Conservation (phyloP, 208 protist species). For the Trypanosoma grayi region DNA sequence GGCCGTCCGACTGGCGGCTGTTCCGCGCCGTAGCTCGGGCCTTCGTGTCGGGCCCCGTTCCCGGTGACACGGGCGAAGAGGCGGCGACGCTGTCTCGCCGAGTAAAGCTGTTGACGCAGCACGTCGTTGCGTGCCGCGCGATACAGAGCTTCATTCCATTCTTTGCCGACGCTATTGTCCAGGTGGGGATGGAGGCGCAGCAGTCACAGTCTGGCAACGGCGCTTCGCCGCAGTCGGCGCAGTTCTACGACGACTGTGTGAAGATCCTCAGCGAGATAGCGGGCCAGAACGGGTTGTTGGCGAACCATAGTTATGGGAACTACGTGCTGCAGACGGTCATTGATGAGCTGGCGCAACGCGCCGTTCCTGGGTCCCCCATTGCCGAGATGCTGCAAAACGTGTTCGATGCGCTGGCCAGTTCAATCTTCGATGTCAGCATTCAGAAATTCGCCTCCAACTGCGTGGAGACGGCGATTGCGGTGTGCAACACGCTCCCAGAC, state of each 20-base stretch:
- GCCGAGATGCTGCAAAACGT: constrained; percentile 41
- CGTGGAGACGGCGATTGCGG: constrained; percentile 63
- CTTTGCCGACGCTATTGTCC: constrained; percentile 64
- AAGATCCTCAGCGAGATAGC: constrained; percentile 41
- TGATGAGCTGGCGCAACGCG: constrained; percentile 47
- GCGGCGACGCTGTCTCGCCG: constrained; percentile 25
- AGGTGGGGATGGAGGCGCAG: constrained; percentile 32
- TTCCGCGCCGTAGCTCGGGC: constrained; percentile 61
- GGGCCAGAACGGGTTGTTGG: constrained; percentile 31
- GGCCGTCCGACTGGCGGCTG: constrained; percentile 52
- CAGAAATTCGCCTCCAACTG: constrained; percentile 84
- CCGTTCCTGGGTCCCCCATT: constrained; percentile 45
- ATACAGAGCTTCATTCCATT: constrained; percentile 68
- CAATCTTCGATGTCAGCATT: constrained; percentile 59
- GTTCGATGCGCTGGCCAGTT: constrained; percentile 47
- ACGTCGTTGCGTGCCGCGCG: constrained; percentile 68
- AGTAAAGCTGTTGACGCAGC: constrained; percentile 56
- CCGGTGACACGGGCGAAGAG: constrained; percentile 6
- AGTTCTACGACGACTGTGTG: constrained; percentile 42
- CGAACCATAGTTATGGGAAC: constrained; percentile 56
- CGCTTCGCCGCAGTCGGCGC: constrained; percentile 19
- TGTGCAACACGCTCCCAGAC: constrained; percentile 33
- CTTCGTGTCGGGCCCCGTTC: constrained; percentile 44
- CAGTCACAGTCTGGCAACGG: constrained; percentile 19
- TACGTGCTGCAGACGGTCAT: constrained; percentile 77